phyloP scores from a whole-genome alignment of 2,329 filamentous ascomycete genomes.

The Diaporthe sp. region DNA sequence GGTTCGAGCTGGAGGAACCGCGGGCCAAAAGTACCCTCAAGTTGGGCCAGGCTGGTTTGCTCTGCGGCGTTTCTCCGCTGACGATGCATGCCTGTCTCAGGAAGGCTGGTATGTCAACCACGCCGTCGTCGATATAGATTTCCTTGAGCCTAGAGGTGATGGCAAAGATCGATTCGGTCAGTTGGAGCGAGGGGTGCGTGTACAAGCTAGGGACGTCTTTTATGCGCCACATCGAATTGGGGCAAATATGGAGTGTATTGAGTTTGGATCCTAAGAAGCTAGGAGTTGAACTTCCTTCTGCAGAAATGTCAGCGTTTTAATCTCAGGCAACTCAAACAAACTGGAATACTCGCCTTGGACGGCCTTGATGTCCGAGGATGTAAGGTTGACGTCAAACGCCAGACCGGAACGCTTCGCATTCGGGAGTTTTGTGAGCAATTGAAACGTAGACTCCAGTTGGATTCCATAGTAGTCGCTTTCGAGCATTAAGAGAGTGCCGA shows the following conservation, averaged over 20 bases:
- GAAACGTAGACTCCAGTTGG: background rate
- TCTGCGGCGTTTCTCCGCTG: background rate
- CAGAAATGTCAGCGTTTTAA: background rate
- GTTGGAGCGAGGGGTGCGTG: background rate
- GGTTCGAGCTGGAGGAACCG: rapidly evolving
- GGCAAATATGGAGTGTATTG: rapidly evolving
- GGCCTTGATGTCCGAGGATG: background rate
- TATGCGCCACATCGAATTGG: too few relatives aligned
- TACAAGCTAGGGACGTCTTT: rapidly evolving
- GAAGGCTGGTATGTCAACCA: background rate
- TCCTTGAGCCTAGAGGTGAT: background rate
- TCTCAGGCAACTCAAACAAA: too few relatives aligned
- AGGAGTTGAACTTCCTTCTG: background rate
- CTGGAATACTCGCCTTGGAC: background rate
- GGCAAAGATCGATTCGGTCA: background rate
- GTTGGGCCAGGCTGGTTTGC: background rate
- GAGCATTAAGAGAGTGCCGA: background rate
- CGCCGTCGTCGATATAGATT: rapidly evolving
- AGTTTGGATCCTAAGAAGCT: background rate
- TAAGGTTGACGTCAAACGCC: too few relatives aligned
- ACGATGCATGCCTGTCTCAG: background rate
- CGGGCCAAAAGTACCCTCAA: rapidly evolving
- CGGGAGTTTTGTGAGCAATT: background rate
- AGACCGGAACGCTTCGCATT: background rate
- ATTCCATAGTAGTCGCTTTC: too few relatives aligned